Evolutionary conservation across 1,284 basidiomycete genomes (phyloP).

Genomic region (Fomes fomentarius): DNA sequence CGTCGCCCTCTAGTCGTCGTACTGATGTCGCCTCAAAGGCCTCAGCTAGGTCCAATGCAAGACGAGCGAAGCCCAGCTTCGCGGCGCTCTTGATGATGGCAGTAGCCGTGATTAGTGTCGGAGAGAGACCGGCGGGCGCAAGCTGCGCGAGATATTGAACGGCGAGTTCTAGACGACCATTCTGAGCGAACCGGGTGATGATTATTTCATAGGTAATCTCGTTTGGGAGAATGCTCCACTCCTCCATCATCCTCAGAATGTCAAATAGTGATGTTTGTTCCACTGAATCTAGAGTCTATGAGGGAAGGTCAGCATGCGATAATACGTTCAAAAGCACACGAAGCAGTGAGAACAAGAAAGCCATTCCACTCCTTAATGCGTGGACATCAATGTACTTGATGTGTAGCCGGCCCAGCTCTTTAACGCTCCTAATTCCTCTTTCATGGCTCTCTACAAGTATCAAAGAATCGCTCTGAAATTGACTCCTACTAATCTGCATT

Average conservation of each 20-base stretch:
- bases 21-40: conserved; percentile 59
- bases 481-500: too few species aligned
- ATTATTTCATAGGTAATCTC: conserved; percentile 55
- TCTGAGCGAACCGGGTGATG: conserved; percentile 48
- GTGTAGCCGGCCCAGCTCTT: too few species aligned
- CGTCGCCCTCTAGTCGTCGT: conserved; percentile 51
- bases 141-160: conserved; percentile 59
- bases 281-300: conserved; percentile 1
- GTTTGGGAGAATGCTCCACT: conserved; percentile 50
- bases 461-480: too few species aligned
- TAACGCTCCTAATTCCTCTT: too few species aligned
- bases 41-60: conserved; percentile 70
- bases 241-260: conserved; percentile 50
- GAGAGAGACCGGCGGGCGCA: conserved; percentile 47
- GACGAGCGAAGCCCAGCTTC: conserved; percentile 50
- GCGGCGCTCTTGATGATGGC: conserved; percentile 53
- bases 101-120: conserved; percentile 52
- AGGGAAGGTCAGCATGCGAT: too few species aligned
- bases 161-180: conserved; percentile 64
- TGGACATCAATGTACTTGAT: too few species aligned
- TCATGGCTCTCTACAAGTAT: too few species aligned
- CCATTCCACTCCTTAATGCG: too few species aligned
- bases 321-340: too few species aligned
- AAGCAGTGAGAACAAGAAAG: too few species aligned
- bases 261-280: conserved; percentile 32